Conservation (phyloP, 129 eudicot genomes). For the Dittrichia graveolens region DNA sequence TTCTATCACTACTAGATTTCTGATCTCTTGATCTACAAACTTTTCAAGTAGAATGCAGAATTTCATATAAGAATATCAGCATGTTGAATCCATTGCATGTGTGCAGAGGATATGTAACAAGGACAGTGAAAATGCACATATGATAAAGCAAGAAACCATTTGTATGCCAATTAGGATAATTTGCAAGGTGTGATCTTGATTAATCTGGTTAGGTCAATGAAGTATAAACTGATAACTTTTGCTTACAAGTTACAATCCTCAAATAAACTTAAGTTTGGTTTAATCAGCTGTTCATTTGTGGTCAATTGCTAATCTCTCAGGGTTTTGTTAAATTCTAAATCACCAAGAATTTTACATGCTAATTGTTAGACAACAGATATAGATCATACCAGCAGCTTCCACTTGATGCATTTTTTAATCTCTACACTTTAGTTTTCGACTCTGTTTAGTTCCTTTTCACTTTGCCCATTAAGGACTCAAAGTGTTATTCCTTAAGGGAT, state of each 20-base stretch:
- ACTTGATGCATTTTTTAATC: not conserved
- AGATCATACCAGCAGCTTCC: not conserved
- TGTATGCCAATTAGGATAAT: not conserved
- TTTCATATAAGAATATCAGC: not conserved
- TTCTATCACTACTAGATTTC: not conserved
- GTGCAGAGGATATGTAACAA: constrained; percentile 4
- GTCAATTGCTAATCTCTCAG: not conserved
- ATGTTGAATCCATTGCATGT: constrained; percentile 27
- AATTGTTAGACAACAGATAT: not conserved
- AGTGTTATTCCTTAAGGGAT: not conserved
- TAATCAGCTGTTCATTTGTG: constrained; percentile 16
- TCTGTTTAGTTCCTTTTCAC: not conserved
- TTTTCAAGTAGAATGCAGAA: not conserved
- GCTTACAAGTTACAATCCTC: not conserved
- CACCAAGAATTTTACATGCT: not conserved
- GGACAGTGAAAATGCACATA: not conserved
- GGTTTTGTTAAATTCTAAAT: not conserved
- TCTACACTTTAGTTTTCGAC: not conserved
- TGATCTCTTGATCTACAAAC: constrained; percentile 16
- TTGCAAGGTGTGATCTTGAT: constrained; percentile 18
- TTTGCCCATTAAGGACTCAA: constrained; percentile 3
- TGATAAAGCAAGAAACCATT: not conserved
- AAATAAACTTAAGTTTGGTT: not conserved
- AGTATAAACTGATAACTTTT: not conserved
- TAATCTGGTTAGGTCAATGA: constrained; percentile 13